Base-by-base conservation (phyloP, 2,329 filamentous ascomycete species). In the Xenosphaeropsis pyriputrescens region DNA sequence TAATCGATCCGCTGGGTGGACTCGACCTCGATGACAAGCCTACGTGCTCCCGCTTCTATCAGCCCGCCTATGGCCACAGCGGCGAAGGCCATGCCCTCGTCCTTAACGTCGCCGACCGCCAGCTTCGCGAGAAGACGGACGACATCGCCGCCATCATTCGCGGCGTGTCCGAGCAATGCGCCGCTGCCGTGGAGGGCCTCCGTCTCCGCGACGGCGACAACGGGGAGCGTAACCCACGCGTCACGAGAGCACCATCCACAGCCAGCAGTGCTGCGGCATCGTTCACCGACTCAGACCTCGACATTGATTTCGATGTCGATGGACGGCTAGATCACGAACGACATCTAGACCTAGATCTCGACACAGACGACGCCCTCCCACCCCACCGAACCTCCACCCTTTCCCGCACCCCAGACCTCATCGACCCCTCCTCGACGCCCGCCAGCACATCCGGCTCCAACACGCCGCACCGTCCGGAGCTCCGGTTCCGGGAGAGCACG, bases 121-220 rank as follows among this genome's bases (percentile, higher is more conserved):
- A 96, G 58, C 76, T 98, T 38, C 89, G 91, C 57, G 91, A 96
- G 63, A 98, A 96, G 78, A 98, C 91, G n/a, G 91, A 98, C 58
- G 89, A 91, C 17, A 98, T 98, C 52, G 89, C 91, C 7, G 89
- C 96, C 65, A 98, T 98, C 58, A 95, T 98, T 62, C 85, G 91
- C 58, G 96, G 94, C 66, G 98, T 98, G 62, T 85, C 86, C 42
- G 91, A 98, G 63, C 91, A 98, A 62, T 98, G 91, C 59, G 88
- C 91, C 54, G 91, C 91, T 42, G 91, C 91, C 34, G 91, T 98
- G 14, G 91, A 96, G 60, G 86, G 91, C 47, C 77, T 98, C 29
- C 85, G 95, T 61, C 72, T 98, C 41, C 89, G 91, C 34, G 88
- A 94, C 49, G 85, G 91, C 53, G 85, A 36, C 30, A 3, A 15